A percentile compares a stretch with the other conserved stretches of the same genome.
These are phyloP conservation scores for Bryoerythrophyllum caledonicum DNA, from an alignment of 225 moss, liverwort and hornwort species.

Conservation along the genomic window DNA sequence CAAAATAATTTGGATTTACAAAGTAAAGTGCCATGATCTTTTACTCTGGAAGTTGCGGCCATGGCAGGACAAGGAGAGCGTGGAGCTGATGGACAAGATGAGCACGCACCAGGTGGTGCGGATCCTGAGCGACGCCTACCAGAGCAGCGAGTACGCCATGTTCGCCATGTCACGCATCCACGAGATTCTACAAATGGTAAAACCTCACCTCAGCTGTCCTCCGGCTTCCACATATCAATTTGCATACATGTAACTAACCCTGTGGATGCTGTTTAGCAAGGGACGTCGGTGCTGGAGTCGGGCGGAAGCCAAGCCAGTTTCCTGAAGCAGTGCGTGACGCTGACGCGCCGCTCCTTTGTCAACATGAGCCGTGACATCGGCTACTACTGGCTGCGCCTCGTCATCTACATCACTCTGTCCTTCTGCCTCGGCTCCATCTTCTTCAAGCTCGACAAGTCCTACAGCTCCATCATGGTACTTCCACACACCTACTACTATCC, in stretches of 20 bases:
- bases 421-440: constrained; percentile 56
- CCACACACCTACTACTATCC: no score
- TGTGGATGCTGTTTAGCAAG: constrained; percentile 22
- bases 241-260: background rate
- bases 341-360: constrained; percentile 54
- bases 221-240: background rate
- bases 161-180: constrained; percentile 28
- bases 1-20: no score
- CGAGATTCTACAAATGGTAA: constrained; percentile 32
- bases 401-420: constrained; percentile 41
- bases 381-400: constrained; percentile 68
- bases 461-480: constrained; percentile 47
- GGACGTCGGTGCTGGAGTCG: constrained; percentile 33
- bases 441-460: constrained; percentile 41
- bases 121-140: constrained; percentile 27
- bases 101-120: constrained; percentile 36
- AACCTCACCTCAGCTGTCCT: no score
- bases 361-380: constrained; percentile 68
- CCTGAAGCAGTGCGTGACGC: constrained; percentile 42
- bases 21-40: no score
- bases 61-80: constrained; percentile 33
- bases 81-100: constrained; percentile 35
- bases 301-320: constrained; percentile 56
- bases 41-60: background rate
- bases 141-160: constrained; percentile 32